Evolutionary conservation across 345 rosid species (phyloP).

Genomic region (rapeseed (Brassica napus)): Da-Ae NC_063439.1:8959001-8959500

Average conservation of each 20-base stretch:
- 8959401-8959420: slow-evolving; percentile 40
- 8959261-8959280: slow-evolving; percentile 38
- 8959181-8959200: slow-evolving; percentile 9
- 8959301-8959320: slow-evolving; percentile 23
- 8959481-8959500: background rate
- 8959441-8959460: background rate
- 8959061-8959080: background rate
- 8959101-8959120: background rate
- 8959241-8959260: slow-evolving; percentile 14
- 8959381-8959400: slow-evolving; percentile 25
- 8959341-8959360: slow-evolving; percentile 20
- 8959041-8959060: background rate
- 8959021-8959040: background rate
- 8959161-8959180: background rate
- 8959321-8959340: background rate
- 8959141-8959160: background rate
- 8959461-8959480: slow-evolving; percentile 30
- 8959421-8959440: slow-evolving; percentile 15
- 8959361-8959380: slow-evolving; percentile 21
- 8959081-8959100: too few species aligned
- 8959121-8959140: background rate
- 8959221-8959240: slow-evolving; percentile 10
- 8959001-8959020: slow-evolving; percentile 5
- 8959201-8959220: slow-evolving; percentile 27
- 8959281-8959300: slow-evolving; percentile 20